Conservation (phyloP, 495 filamentous ascomycete genomes). For the Gamarada debralockiae region DNA sequence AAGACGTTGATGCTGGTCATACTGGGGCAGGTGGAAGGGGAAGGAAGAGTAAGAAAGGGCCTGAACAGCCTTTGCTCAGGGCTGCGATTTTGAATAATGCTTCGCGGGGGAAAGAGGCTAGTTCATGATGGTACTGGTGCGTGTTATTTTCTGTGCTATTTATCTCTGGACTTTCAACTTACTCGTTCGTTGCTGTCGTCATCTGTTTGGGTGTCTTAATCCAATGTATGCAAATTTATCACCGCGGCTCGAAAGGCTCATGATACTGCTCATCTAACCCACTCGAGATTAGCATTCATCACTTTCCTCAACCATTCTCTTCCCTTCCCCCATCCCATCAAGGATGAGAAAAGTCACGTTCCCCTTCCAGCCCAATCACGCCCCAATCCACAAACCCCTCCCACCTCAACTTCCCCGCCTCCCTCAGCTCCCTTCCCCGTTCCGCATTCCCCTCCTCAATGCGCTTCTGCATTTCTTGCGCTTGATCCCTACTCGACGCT, state of each 20-base stretch:
- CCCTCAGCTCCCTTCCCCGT: constrained; percentile 1
- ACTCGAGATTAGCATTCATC: background rate
- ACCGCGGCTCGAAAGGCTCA: too few species aligned
- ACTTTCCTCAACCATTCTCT: background rate
- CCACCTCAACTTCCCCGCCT: constrained; percentile 13
- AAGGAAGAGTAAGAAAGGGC: constrained; percentile 3
- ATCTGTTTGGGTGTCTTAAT: too few species aligned
- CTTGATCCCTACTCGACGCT: background rate
- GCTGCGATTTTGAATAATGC: constrained; percentile 11
- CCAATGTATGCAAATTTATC: too few species aligned
- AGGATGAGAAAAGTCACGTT: background rate
- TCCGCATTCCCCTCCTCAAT: constrained; percentile 1
- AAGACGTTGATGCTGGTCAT: background rate
- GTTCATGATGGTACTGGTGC: background rate
- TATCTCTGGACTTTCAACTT: too few species aligned
- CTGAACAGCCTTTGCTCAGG: constrained; percentile 6
- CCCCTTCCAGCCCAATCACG: background rate
- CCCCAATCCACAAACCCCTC: constrained; percentile 17
- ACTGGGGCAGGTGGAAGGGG: background rate
- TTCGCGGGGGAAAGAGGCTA: background rate
- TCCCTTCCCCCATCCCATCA: background rate
- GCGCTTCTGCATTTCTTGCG: background rate
- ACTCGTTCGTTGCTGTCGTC: too few species aligned
- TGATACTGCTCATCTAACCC: too few species aligned
- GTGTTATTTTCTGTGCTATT: too few species aligned